These are phyloP conservation scores for Dalbergia cochinchinensis DNA, from an alignment of 306 rosid species.

Conservation along the genomic window DNA sequence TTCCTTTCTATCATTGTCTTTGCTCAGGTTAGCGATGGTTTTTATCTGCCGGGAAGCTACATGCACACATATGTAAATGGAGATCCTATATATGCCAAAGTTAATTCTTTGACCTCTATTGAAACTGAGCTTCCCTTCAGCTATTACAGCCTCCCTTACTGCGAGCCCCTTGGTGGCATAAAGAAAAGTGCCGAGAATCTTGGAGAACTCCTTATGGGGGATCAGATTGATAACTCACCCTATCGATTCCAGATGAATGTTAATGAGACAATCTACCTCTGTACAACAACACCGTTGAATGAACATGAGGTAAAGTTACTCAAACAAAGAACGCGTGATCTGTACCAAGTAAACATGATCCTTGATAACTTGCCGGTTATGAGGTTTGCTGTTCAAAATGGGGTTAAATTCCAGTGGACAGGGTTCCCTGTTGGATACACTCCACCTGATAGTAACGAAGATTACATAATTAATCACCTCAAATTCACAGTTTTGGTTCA, in stretches of 20 bases:
- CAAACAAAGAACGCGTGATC: conserved; percentile 85
- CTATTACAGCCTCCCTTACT: conserved; percentile 91
- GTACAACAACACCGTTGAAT: conserved; percentile 66
- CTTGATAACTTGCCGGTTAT: conserved; percentile 89
- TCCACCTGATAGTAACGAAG: conserved; percentile 64
- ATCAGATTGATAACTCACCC: conserved; percentile 83
- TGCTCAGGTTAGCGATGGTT: conserved; percentile 56
- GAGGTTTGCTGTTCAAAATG: conserved; percentile 81
- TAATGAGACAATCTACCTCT: conserved; percentile 74
- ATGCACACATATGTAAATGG: conserved; percentile 74
- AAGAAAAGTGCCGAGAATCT: conserved; percentile 97
- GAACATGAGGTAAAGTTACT: conserved; percentile 84
- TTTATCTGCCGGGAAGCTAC: conserved; percentile 92
- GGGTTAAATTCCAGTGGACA: conserved; percentile 85
- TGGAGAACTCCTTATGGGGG: conserved; percentile 90
- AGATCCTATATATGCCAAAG: conserved; percentile 68
- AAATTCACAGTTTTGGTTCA: conserved; percentile 84
- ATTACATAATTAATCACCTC: conserved; percentile 86
- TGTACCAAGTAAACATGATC: conserved; percentile 93
- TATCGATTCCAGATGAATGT: conserved; percentile 78
- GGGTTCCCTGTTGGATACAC: conserved; percentile 91
- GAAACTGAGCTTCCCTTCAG: conserved; percentile 93
- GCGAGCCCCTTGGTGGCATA: conserved; percentile 64
- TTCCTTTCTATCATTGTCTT: conserved; percentile 55
- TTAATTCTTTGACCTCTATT: conserved; percentile 88